phyloP scores from a whole-genome alignment of 2,329 filamentous ascomycete species.

The Botryotinia globosa region DNA sequence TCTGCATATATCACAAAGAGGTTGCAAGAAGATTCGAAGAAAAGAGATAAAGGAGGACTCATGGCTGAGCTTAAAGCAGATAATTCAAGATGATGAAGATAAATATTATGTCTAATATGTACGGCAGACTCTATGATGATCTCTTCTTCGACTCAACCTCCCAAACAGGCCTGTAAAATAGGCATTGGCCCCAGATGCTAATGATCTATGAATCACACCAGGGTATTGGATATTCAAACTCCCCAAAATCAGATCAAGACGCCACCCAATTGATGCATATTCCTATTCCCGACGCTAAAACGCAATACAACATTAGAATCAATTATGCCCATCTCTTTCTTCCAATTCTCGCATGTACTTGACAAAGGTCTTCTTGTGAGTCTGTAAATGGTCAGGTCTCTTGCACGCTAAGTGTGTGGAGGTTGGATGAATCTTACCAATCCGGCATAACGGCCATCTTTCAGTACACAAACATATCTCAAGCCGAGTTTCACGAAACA shows the following conservation, averaged over 20 bases:
- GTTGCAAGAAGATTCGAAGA: slow-evolving; percentile 74
- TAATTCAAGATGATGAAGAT: slow-evolving; percentile 53
- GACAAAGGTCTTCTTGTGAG: slow-evolving; percentile 96
- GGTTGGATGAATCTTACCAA: slow-evolving; percentile 55
- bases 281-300: slow-evolving; percentile 11
- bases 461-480: slow-evolving; percentile 85
- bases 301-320: slow-evolving; percentile 10
- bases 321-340: slow-evolving; percentile 41
- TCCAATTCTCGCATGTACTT: slow-evolving; percentile 88
- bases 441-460: slow-evolving; percentile 81
- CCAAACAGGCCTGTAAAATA: neutral
- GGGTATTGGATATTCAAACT: slow-evolving; percentile 21
- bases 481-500: slow-evolving; percentile 93
- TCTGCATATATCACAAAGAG: slow-evolving; percentile 69
- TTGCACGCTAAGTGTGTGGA: slow-evolving; percentile 5
- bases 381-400: slow-evolving; percentile 44
- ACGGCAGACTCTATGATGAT: slow-evolving; percentile 12
- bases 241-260: slow-evolving; percentile 20
- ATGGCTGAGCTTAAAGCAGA: slow-evolving; percentile 77
- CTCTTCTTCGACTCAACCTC: neutral
- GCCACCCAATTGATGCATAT: slow-evolving; percentile 18
- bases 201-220: slow-evolving; percentile 20
- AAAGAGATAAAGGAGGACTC: slow-evolving; percentile 73
- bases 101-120: slow-evolving; percentile 47
- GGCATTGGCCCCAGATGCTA: slow-evolving; percentile 10